Conservation (phyloP, 75 land plant species). For the Adiantum capillusveneris region DNA sequence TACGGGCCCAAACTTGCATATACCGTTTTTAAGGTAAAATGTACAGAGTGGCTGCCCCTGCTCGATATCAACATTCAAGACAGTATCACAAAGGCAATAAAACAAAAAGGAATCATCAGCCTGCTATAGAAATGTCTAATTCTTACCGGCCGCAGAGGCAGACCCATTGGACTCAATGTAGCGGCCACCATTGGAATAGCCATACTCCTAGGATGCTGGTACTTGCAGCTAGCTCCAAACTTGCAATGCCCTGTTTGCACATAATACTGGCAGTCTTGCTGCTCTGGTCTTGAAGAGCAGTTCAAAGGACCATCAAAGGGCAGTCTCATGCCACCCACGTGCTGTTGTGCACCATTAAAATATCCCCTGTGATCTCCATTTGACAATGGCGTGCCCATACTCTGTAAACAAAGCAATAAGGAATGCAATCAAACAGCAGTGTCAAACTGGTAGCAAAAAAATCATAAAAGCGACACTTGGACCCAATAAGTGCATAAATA, state of each 20-base stretch:
- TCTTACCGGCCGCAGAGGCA: constrained; percentile 81
- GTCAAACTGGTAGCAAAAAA: background rate
- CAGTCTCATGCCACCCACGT: constrained; percentile 41
- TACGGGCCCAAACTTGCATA: constrained; percentile 96
- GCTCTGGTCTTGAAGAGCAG: constrained; percentile 58
- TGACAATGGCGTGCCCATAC: background rate
- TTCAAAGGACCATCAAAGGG: too few species aligned
- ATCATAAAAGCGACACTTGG: background rate
- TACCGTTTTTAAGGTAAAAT: constrained; percentile 87
- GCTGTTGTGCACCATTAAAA: background rate
- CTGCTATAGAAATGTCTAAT: background rate
- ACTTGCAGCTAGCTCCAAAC: constrained; percentile 87
- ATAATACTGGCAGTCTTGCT: constrained; percentile 93
- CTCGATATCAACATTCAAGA: background rate
- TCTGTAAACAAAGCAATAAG: background rate
- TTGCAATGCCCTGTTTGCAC: constrained; percentile 99
- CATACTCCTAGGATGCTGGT: constrained; percentile 93
- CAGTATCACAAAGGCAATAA: background rate
- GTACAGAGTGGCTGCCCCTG: constrained; percentile 89
- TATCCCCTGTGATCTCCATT: background rate
- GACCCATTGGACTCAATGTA: constrained; percentile 67
- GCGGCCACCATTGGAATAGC: constrained; percentile 59
- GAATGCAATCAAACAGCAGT: too few species aligned
- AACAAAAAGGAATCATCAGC: background rate
- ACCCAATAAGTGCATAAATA: too few species aligned